Base-by-base conservation (phyloP, 2,329 filamentous ascomycete genomes). In the Aplosporella prunicola region DNA sequence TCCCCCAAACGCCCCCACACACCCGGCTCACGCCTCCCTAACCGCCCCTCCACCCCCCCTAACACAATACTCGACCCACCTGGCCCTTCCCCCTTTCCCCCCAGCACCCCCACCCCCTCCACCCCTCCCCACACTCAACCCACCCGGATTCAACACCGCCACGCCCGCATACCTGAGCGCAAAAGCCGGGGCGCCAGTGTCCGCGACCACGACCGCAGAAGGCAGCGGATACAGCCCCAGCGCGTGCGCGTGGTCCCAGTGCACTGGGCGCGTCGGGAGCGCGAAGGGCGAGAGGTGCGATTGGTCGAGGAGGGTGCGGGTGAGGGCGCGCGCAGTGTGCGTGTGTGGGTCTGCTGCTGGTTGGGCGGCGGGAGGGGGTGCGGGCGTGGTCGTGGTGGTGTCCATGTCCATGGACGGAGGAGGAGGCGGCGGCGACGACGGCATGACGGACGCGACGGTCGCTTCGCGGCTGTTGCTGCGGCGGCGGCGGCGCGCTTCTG, bases 101-200 rank as follows among this genome's bases (percentile, higher is more conserved):
- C n/a, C n/a, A n/a, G n/a, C n/a, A n/a, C n/a, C n/a, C n/a, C n/a
- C n/a, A n/a, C n/a, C n/a, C n/a, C n/a, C n/a, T n/a, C n/a, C n/a
- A n/a, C n/a, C n/a, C 16, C 56, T 57, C 34, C 52, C 56, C 40
- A 57, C 60, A 22, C 93, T 70, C 33, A 98, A 60, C 32, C 73
- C 71, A 5, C 87, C 86, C 0, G 91, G 88, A 56, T 98, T 98
- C 74, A 98, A 80, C 22, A 95, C 88, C 63, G 91, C 84, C 53
- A 91, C 96, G 0, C 88, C 89, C 60, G 94, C 89, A 53, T 96
- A 96, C 10, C 84, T 93, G 46, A 95, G 68, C 37, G 81, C 82
- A 52, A 94, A 98, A 0, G 86, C 72, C 10, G 83, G 79, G 8
- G 81, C 79, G 27, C 88, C 84, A 0, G 81, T 69, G 61, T 98